Conservation (phyloP, 2,329 filamentous ascomycete genomes). For the Paraphoma sp. region DNA sequence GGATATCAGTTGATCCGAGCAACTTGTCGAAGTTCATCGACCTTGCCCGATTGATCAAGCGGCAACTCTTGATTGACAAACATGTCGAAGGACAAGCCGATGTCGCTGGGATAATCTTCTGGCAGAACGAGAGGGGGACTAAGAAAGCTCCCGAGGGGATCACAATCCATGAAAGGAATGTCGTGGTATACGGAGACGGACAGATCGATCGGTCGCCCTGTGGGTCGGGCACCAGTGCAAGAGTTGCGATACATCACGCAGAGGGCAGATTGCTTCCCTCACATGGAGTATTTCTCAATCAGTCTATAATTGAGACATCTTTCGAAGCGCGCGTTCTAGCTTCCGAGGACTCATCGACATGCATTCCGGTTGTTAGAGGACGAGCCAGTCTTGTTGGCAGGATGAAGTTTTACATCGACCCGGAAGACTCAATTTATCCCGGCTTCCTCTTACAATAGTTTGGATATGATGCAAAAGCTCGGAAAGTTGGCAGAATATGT, state of each 20-base stretch:
- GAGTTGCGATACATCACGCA: constrained; percentile 11
- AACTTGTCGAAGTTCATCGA: background rate
- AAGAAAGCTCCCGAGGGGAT: background rate
- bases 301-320: constrained; percentile 11
- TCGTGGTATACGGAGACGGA: constrained; percentile 14
- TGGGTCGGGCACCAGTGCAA: constrained; percentile 16
- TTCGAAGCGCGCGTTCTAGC: constrained; percentile 11
- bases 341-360: constrained; percentile 8
- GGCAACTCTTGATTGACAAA: background rate
- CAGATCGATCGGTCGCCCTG: constrained; percentile 17
- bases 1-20: background rate
- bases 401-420: constrained; percentile 16
- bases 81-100: background rate
- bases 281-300: constrained; percentile 18
- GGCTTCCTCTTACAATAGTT: constrained; percentile 1
- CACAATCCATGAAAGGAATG: constrained; percentile 10
- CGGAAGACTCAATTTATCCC: constrained; percentile 6
- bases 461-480: no score
- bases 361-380: constrained; percentile 12
- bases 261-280: constrained; percentile 8
- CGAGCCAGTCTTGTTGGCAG: constrained; percentile 11
- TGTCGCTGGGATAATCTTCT: background rate
- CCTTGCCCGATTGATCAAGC: background rate
- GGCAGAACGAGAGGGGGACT: background rate
- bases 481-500: no score